Base-by-base conservation (phyloP, 805 yeast genomes). In the Kluyveromyces aestuarii region DNA sequence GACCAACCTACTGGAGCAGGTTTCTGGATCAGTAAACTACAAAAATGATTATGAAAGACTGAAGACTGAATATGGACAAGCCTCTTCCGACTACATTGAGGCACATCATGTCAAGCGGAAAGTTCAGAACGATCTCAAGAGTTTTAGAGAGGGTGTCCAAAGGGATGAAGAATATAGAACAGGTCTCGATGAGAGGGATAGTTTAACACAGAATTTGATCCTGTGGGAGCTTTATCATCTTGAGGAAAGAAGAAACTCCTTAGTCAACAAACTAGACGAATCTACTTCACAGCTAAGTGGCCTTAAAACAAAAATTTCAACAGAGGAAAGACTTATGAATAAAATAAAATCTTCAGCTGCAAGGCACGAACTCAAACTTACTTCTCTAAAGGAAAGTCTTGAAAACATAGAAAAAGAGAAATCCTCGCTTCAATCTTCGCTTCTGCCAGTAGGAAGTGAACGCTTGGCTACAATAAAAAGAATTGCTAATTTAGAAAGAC, bases 11-110 rank as follows among this genome's bases (percentile, higher is more conserved):
- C 71, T 93, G 48, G 99, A 93, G 66, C 80, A 80, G 14, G 80
- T 93, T 27, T 84, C 95, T 51, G 96, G 96, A 0, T 86, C 96
- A 0, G 66, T 72, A 8, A 93, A 86, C 38, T 76, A 63, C 55
- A 76, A 78, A 42, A 71, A 69, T 27, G 87, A 87, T 49, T 91
- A 85, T 62, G 91, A 84, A 10, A 51, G 55, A 14, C 66, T 87
- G 45, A 74, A 76, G 54, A 84, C 79, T 16, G 80, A 82, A 55
- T 77, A 75, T 48, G 93, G 83, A 40, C 71, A 69, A 27, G 82
- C 91, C 2, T 82, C 77, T 49, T 84, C 80, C 40, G 72, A 73
- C 2, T 74, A 95, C 0, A 76, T 82, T 2, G 71, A 78, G 10
- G 77, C 85, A 2, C 79, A 84, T 51, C 76, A 87, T 27, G 77